Conservation (phyloP, 2,329 filamentous ascomycete genomes). For the Elsinoe batatas region DNA sequence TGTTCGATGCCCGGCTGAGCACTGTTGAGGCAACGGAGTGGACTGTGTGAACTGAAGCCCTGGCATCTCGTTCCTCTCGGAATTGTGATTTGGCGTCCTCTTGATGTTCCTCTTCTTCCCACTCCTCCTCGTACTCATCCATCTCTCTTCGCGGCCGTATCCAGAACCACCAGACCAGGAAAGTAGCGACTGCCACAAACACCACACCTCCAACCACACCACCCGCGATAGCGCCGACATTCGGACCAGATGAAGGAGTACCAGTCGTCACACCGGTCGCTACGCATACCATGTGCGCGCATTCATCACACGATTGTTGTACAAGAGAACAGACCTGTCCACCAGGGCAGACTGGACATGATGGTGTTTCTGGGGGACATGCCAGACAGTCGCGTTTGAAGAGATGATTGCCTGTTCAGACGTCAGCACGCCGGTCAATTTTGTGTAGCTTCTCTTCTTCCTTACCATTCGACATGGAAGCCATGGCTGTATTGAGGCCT, state of each 20-base stretch:
- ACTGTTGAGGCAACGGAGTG: constrained; percentile 92
- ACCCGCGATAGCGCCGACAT: constrained; percentile 77
- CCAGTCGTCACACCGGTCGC: constrained; percentile 30
- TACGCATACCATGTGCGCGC: constrained; percentile 49
- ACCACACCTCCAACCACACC: constrained; percentile 78
- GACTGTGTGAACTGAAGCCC: constrained; percentile 75
- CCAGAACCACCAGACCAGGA: constrained; percentile 78
- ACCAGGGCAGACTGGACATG: constrained; percentile 49
- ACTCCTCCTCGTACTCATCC: constrained; percentile 44
- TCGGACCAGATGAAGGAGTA: constrained; percentile 43
- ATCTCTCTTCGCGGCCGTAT: constrained; percentile 65
- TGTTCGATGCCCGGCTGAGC: constrained; percentile 90
- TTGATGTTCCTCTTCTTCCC: constrained; percentile 43
- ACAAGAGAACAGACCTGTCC: constrained; percentile 51
- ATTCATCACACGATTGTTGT: constrained; percentile 49
- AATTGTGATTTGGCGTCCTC: constrained; percentile 38
- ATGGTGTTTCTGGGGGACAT: constrained; percentile 44
- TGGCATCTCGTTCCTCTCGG: constrained; percentile 27
- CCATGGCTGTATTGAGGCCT: constrained; percentile 9
- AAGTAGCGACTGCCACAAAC: constrained; percentile 64
- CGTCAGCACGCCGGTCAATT: not conserved
- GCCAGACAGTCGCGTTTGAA: constrained; percentile 49
- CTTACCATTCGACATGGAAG: constrained; percentile 3
- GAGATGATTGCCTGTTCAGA: constrained; percentile 22
- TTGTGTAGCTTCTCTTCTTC: not conserved